Conservation (phyloP, 768 basidiomycete species). For the Leccinum boreale region DNA sequence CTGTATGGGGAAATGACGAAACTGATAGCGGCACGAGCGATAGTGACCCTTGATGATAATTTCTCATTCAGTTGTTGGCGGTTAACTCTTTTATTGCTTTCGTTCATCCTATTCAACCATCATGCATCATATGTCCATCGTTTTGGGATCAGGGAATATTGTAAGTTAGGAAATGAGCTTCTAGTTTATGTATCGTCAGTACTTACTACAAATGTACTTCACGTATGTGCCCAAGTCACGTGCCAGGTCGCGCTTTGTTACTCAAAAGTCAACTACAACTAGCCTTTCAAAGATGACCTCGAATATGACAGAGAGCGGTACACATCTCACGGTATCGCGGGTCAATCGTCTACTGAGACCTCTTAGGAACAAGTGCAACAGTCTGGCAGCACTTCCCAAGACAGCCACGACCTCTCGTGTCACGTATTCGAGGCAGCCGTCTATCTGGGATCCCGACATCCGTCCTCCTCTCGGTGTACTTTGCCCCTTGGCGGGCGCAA, state of each 20-base stretch:
- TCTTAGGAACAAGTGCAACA: constrained; percentile 44
- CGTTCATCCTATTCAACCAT: constrained; percentile 2
- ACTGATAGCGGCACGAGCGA: constrained; percentile 84
- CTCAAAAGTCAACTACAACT: neutral
- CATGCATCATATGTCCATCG: neutral
- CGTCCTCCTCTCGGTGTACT: constrained; percentile 38
- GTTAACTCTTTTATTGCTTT: neutral
- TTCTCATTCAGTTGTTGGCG: neutral
- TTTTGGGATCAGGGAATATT: neutral
- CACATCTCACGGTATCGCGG: constrained; percentile 37
- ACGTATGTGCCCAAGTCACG: neutral
- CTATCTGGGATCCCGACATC: constrained; percentile 18
- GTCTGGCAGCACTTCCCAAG: constrained; percentile 29
- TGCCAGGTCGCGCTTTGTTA: constrained; percentile 10
- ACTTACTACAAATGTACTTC: neutral
- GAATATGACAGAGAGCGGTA: constrained; percentile 16
- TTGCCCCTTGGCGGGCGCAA: constrained; percentile 34
- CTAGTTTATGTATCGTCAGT: neutral
- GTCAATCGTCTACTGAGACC: constrained; percentile 47
- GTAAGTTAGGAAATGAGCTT: no score
- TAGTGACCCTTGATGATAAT: constrained; percentile 41
- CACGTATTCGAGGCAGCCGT: constrained; percentile 16
- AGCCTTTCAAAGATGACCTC: constrained; percentile 5
- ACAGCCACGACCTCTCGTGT: constrained; percentile 14
- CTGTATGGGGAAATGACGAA: constrained; percentile 86